Evolutionary conservation across 257 asterid genomes (phyloP), one percentile per base, ranked within the genome.

Genomic region (Nicotiana obtusifolia): DNA sequence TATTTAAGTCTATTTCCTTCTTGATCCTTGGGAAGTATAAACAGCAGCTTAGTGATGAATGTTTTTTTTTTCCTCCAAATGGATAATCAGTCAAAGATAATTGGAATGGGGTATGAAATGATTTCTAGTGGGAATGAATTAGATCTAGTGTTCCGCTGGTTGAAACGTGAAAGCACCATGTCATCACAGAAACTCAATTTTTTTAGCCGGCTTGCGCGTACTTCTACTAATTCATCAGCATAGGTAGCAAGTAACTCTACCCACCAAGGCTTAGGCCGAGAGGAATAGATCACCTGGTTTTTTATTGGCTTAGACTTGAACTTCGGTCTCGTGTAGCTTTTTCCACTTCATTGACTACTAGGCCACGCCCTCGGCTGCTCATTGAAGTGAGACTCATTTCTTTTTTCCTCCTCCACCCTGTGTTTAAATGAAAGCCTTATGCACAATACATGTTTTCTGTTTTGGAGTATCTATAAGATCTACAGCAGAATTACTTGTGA

Each of bases 1-100:
- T 69, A n/a, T 49, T 68, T n/a, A 37, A 71, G 78, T 33, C 78
- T 71, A 44, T 68, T 52, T 69, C 60, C 35, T 71, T 71, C 33
- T 71, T 44, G 59, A 71, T 41, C 20, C 78, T 71, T 71, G 78
- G 33, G 78, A 71, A 71, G 20, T 54, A 71, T 71, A 44, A 20
- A 71, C 15, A 57, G 35, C 20, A 71, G 56, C 59, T 71, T 71
- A 41, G 20, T 20, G 60, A 44, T 22, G 60, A 71, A 44, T 37
- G 41, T 0, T 41, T 41, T 41, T 41, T 3, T 1, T 44, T 69
- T 44, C 11, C 56, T 69, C 57, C 57, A 69, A 69, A 37, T 41
- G 47, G 10, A 41, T 41, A 41, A 41, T 41, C 47, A 41, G 47
- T 7, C 47, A 41, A 41, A 41, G 47, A 41, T 41, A 41, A 7